Percentiles rank a stretch among this genome's conserved stretches.
Conservation (phyloP, 148 eudicot genomes). For the Amaranthus palmeri region DNA sequence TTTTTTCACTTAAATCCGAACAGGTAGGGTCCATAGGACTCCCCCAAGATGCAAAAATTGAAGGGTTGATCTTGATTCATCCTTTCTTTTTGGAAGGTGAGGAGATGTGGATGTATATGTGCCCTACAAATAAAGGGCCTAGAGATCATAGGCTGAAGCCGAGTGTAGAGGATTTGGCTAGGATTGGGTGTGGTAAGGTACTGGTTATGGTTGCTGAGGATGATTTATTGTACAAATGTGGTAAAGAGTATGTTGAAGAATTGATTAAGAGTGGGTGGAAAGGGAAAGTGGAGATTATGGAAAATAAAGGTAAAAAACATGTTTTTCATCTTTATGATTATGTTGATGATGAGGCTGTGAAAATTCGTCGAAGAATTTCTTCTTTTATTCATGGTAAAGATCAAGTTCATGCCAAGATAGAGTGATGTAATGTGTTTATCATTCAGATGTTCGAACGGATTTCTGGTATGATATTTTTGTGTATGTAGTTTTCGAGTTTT, state of each 20-base stretch:
- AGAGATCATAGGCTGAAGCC: conserved; percentile 36
- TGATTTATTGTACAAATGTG: conserved; percentile 24
- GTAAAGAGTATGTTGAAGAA: conserved; percentile 25
- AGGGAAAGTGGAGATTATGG: conserved; percentile 30
- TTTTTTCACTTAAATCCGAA: no score
- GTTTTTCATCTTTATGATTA: conserved; percentile 25
- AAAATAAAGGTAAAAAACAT: conserved; percentile 32
- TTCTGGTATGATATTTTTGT: no score
- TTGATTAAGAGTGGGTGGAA: conserved; percentile 39
- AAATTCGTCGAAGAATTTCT: conserved; percentile 16
- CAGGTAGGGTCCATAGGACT: not conserved
- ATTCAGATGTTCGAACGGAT: no score
- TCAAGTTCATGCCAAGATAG: not conserved
- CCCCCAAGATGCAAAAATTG: not conserved
- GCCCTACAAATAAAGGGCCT: conserved; percentile 29
- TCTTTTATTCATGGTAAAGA: conserved; percentile 14
- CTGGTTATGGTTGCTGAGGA: conserved; percentile 32
- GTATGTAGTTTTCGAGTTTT: no score
- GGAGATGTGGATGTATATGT: conserved; percentile 37
- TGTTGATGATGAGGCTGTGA: conserved; percentile 24
- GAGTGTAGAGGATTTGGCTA: conserved; percentile 21
- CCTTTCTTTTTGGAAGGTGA: conserved; percentile 32
- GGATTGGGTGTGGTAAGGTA: conserved; percentile 28
- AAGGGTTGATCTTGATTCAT: conserved; percentile 29
- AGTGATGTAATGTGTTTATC: no score